A percentile compares a stretch with the other conserved stretches of the same genome.
These are phyloP conservation scores for Ceratocystis albifundus DNA, from an alignment of 2,329 filamentous ascomycete genomes.

Conservation along the genomic window DNA sequence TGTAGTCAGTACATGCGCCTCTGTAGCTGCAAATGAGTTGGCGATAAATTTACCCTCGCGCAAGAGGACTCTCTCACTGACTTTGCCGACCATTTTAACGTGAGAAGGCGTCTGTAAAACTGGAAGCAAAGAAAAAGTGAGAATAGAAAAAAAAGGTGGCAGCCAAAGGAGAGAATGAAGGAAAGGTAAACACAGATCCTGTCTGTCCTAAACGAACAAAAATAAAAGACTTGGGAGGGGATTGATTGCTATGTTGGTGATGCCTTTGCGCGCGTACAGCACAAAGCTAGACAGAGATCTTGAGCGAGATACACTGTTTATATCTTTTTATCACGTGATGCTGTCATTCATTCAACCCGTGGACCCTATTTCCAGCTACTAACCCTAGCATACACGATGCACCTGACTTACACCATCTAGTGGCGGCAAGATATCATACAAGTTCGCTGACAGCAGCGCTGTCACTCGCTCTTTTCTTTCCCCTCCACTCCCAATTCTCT, in stretches of 20 bases:
- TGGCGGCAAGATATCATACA: background rate
- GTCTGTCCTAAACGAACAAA: too few species aligned
- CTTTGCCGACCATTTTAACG: conserved; percentile 48
- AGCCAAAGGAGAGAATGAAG: too few species aligned
- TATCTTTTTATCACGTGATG: background rate
- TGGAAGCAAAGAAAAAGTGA: background rate
- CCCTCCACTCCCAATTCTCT: background rate
- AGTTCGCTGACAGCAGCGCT: background rate
- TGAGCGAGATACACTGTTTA: background rate
- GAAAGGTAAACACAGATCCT: too few species aligned
- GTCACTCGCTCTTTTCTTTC: background rate
- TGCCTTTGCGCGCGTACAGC: background rate
- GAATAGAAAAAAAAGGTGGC: background rate
- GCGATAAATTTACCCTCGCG: conserved; percentile 42
- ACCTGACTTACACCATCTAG: background rate
- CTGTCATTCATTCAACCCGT: too few species aligned
- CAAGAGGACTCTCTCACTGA: conserved; percentile 53
- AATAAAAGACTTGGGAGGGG: background rate
- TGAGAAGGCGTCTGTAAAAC: conserved; percentile 10
- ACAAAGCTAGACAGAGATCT: background rate
- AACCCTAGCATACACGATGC: background rate
- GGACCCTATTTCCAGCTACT: background rate
- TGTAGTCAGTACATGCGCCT: conserved; percentile 5
- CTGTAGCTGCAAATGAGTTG: background rate
- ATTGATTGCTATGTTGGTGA: background rate